A percentile compares a stretch with the other conserved stretches of the same genome.
phyloP scores from a whole-genome alignment of 1,139 yeast genomes.

The Debaryomyces sp. region DNA sequence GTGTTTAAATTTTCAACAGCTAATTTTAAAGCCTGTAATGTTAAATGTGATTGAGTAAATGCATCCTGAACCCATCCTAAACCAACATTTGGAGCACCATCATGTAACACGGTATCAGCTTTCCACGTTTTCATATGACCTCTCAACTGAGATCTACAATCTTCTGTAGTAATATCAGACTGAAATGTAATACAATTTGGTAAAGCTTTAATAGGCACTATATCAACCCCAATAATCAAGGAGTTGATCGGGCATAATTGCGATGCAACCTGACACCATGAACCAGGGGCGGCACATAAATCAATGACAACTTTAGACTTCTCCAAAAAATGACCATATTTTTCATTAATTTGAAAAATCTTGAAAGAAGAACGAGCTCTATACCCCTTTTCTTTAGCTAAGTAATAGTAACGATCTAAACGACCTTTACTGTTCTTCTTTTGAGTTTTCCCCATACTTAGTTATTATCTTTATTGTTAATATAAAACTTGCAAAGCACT shows the following conservation, averaged over 20 bases:
- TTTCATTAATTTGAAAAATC: constrained; percentile 91
- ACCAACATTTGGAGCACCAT: constrained; percentile 99
- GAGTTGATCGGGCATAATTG: constrained; percentile 91
- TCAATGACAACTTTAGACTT: constrained; percentile 97
- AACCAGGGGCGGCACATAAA: constrained; percentile 99
- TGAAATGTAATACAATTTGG: constrained; percentile 95
- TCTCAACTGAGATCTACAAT: constrained; percentile 89
- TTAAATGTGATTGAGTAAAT: constrained; percentile 94
- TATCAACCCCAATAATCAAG: constrained; percentile 94
- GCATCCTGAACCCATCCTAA: constrained; percentile 99
- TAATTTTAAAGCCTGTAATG: constrained; percentile 86
- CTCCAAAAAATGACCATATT: constrained; percentile 92
- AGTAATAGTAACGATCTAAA: constrained; percentile 92
- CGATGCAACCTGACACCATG: constrained; percentile 99
- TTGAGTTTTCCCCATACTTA: constrained; percentile 82
- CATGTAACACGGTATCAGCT: constrained; percentile 96
- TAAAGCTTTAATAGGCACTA: constrained; percentile 92
- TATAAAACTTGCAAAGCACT: not conserved
- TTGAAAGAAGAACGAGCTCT: constrained; percentile 99
- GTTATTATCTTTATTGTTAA: not conserved
- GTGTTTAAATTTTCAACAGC: constrained; percentile 92
- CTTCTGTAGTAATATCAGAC: constrained; percentile 97
- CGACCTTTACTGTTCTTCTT: constrained; percentile 99
- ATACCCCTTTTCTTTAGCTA: constrained; percentile 97
- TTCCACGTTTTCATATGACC: constrained; percentile 99